Percentiles rank a stretch among this genome's conserved stretches.
Conservation (phyloP, 2,329 filamentous ascomycete species). For the Hortaea werneckii region DNA sequence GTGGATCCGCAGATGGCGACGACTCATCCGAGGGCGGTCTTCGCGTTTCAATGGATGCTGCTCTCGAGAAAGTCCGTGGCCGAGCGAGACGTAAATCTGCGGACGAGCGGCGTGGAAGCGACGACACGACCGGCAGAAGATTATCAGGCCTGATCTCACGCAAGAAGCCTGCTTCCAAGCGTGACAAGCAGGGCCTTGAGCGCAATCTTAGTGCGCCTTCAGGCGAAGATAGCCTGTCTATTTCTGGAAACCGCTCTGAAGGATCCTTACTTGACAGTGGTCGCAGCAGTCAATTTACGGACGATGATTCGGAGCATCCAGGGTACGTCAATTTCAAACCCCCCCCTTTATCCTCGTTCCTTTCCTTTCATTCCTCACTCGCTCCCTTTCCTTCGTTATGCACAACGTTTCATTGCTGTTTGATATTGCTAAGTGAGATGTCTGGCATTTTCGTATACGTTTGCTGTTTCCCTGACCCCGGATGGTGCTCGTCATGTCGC, state of each 20-base stretch:
- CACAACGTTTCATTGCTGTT: too few species aligned
- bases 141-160: slow-evolving; percentile 39
- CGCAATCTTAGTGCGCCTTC: slow-evolving; percentile 28
- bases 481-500: too few species aligned
- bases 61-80: slow-evolving; percentile 30
- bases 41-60: slow-evolving; percentile 28
- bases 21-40: slow-evolving; percentile 15
- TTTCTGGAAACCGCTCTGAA: slow-evolving; percentile 14
- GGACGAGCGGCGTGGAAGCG: slow-evolving; percentile 31
- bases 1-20: slow-evolving; percentile 17
- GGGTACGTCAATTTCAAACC: slow-evolving; percentile 17
- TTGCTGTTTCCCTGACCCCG: too few species aligned
- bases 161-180: slow-evolving; percentile 19
- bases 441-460: too few species aligned
- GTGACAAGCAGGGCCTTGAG: slow-evolving; percentile 6
- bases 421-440: too few species aligned
- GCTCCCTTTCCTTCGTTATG: too few species aligned
- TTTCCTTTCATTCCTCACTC: too few species aligned
- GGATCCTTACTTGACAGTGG: slow-evolving; percentile 34
- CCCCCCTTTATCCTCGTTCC: not conserved
- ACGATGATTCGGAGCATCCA: slow-evolving; percentile 36
- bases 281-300: slow-evolving; percentile 39
- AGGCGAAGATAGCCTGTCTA: slow-evolving; percentile 5
- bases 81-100: slow-evolving; percentile 26
- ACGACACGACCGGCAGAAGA: slow-evolving; percentile 30